Conservation (phyloP, 257 asterid species). For the Anisodus acutangulus region DNA sequence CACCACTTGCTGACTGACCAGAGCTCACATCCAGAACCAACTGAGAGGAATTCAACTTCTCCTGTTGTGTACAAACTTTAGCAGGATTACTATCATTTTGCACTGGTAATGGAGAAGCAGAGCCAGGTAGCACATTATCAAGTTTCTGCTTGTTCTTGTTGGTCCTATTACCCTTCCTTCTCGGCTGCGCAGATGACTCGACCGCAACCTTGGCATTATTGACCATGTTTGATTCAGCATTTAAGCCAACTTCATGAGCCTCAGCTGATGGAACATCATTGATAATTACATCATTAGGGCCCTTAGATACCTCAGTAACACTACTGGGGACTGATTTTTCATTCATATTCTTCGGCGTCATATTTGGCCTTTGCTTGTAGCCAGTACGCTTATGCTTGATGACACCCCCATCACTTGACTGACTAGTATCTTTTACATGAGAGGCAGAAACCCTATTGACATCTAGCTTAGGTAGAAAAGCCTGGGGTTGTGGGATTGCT, state of each 20-base stretch:
- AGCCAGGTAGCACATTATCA: slow-evolving; percentile 45
- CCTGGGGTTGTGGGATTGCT: slow-evolving; percentile 39
- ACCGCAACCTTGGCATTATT: slow-evolving; percentile 40
- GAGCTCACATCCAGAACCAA: slow-evolving; percentile 41
- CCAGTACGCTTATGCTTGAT: slow-evolving; percentile 54
- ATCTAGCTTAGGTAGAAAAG: slow-evolving; percentile 47
- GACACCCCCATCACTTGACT: slow-evolving; percentile 53
- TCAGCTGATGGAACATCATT: slow-evolving; percentile 37
- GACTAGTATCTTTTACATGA: slow-evolving; percentile 39
- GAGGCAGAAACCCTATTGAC: slow-evolving; percentile 36
- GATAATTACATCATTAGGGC: slow-evolving; percentile 40
- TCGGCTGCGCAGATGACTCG: slow-evolving; percentile 57
- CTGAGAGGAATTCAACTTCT: slow-evolving; percentile 45
- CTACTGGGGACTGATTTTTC: slow-evolving; percentile 46
- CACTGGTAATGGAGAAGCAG: slow-evolving; percentile 43
- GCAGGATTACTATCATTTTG: slow-evolving; percentile 40
- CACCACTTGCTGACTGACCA: slow-evolving; percentile 42
- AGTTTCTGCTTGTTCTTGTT: slow-evolving; percentile 62
- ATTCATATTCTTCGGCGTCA: slow-evolving; percentile 44
- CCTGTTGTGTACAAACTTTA: slow-evolving; percentile 44
- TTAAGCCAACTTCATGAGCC: slow-evolving; percentile 45
- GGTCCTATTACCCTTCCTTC: slow-evolving; percentile 59
- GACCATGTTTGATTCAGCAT: slow-evolving; percentile 43
- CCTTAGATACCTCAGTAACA: slow-evolving; percentile 43
- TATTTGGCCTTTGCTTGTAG: slow-evolving; percentile 66